Base-by-base conservation (phyloP, 2,329 filamentous ascomycete species). In the Aureobasidium leucospermi region DNA sequence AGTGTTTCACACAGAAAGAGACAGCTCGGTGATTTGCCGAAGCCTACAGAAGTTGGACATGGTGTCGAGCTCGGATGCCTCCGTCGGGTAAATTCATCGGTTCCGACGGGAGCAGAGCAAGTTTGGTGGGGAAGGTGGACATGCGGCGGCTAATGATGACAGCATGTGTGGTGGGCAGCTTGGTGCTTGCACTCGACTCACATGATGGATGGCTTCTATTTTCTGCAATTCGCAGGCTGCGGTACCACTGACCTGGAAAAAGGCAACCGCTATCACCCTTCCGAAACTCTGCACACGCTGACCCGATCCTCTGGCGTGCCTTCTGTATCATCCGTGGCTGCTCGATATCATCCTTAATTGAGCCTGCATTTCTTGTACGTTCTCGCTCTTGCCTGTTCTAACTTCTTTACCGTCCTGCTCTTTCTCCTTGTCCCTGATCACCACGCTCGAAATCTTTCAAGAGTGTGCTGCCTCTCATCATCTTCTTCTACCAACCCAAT, bases 191-290 rank as follows among this genome's bases (percentile, higher is more conserved):
- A 31, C 19, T 23, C 23, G 15, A 36, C 16, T 56, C 41, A 38
- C 41, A 56, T 29, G 52, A 56, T 56, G 52, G 23, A 38, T 15
- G 51, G 39, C 51, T 43, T 55, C n/a, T 55, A n/a, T 42, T 57
- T 57, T 57, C 42, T 57, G 41, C 52, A 31, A 46, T 29, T 46
- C 16, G 52, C 41, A 38, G 41, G 29, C 39, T 43, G 34, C 36
- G 13, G 55, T 48, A 58, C 42, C 55, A 58, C 55, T 48, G 42
- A 29, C 43, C 43, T 58, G 55, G 55, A 48, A 58, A 58, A 58
- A 58, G 15, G 52, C 29, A 16, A 38, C 23, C 16, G 13, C 23
- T 43, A 46, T 58, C 55, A 58, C 32, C 43, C 55, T 58, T 29
- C 10, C 11, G 42, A 11, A 52, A 32, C 42, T 58, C 29, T 48